Evolutionary conservation across 1,284 basidiomycete genomes (phyloP).

Genomic region (Pholiota adiposa): DNA sequence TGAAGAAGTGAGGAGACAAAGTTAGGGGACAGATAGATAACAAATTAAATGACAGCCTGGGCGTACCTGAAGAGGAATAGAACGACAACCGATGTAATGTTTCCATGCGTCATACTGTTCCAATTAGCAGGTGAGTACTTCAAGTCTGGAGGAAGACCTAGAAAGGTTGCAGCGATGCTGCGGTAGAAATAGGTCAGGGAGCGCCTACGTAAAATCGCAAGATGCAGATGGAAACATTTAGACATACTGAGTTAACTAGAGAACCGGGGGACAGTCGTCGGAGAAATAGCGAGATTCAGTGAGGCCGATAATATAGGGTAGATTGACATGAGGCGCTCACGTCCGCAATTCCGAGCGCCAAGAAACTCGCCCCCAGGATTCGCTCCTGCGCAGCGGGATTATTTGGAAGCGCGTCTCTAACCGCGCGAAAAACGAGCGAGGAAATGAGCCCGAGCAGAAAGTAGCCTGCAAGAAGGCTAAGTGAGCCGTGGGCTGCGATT

Average conservation of each 20-base stretch:
- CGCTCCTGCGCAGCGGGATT: slow-evolving; percentile 71
- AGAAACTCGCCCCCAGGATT: slow-evolving; percentile 66
- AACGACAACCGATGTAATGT: slow-evolving; percentile 65
- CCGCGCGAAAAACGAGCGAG: slow-evolving; percentile 70
- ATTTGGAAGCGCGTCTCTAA: slow-evolving; percentile 62
- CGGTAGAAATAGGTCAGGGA: slow-evolving; percentile 18
- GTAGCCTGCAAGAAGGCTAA: slow-evolving; percentile 54
- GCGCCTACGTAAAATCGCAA: neutral
- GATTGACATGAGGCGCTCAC: slow-evolving; percentile 45
- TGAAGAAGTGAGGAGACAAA: neutral
- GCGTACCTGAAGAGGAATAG: slow-evolving; percentile 60
- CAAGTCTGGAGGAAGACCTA: slow-evolving; percentile 61
- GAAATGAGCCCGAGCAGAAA: slow-evolving; percentile 69
- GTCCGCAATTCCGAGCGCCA: slow-evolving; percentile 73
- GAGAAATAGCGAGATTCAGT: neutral
- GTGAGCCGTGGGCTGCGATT: neutral
- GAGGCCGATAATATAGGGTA: neutral
- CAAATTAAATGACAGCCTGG: neutral
- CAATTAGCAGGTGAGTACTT: slow-evolving; percentile 54
- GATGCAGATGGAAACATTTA: neutral
- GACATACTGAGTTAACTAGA: slow-evolving; percentile 56
- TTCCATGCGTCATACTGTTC: slow-evolving; percentile 79
- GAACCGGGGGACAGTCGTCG: slow-evolving; percentile 3
- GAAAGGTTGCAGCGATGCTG: slow-evolving; percentile 62
- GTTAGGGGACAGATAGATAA: slow-evolving; percentile 1